phyloP scores from a whole-genome alignment of 805 yeast species.

The Suhomyces canberraensis region DNA sequence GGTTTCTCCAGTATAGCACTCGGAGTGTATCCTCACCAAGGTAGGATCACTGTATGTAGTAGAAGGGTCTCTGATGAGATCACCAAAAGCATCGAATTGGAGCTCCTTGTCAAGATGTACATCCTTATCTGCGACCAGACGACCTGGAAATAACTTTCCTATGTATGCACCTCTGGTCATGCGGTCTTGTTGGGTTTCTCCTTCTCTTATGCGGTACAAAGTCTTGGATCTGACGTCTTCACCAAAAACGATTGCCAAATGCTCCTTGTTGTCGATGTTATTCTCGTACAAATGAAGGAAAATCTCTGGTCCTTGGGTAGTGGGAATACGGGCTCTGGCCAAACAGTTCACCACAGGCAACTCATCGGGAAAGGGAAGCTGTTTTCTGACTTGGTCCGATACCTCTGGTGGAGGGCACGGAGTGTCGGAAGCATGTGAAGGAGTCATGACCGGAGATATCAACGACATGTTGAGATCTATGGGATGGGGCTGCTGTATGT shows the following conservation, averaged over 20 bases:
- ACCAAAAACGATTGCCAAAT: constrained; percentile 94
- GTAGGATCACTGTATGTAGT: constrained; percentile 45
- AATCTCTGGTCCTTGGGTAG: constrained; percentile 92
- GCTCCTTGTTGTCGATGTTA: constrained; percentile 87
- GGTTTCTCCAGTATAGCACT: constrained; percentile 98
- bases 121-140: constrained; percentile 66
- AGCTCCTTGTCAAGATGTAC: constrained; percentile 19
- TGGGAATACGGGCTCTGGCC: constrained; percentile 94
- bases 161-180: constrained; percentile 99
- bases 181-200: constrained; percentile 85
- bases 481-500: background rate
- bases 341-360: constrained; percentile 82
- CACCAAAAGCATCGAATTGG: constrained; percentile 33
- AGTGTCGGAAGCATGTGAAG: constrained; percentile 1
- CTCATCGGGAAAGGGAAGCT: constrained; percentile 44
- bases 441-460: constrained; percentile 13
- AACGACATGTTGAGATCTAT: constrained; percentile 11
- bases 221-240: constrained; percentile 80
- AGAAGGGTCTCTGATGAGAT: constrained; percentile 17
- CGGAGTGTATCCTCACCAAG: constrained; percentile 88
- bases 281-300: constrained; percentile 87
- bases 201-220: constrained; percentile 55
- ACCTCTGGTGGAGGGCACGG: constrained; percentile 7
- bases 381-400: constrained; percentile 24
- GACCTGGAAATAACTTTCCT: constrained; percentile 86